Evolutionary conservation across 495 filamentous ascomycete species (phyloP).

Genomic region (Trichoderma asperelloides): DNA sequence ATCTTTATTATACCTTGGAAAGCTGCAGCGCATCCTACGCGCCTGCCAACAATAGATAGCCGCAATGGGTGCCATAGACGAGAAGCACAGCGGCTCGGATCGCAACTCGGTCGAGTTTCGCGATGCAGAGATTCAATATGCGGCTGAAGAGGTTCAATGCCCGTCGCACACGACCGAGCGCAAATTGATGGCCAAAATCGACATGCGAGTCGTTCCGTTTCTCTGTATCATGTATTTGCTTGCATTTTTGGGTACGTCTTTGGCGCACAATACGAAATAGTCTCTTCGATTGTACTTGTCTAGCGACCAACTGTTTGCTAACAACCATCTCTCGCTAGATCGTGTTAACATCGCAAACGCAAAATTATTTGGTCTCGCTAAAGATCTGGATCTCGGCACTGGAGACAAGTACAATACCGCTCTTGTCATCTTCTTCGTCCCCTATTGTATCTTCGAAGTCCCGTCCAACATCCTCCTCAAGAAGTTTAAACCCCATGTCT

Average conservation of each 20-base stretch:
- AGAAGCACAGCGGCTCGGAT: not conserved
- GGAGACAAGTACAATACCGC: conserved; percentile 66
- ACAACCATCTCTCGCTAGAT: conserved; percentile 31
- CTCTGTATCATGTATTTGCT: conserved; percentile 76
- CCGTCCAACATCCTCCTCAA: conserved; percentile 86
- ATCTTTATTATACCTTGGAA: not conserved
- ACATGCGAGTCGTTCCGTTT: conserved; percentile 71
- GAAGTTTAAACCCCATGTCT: conserved; percentile 68
- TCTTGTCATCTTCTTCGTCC: conserved; percentile 85
- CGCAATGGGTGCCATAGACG: not conserved
- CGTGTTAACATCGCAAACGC: conserved; percentile 67
- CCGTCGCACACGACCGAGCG: conserved; percentile 42
- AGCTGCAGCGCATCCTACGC: not conserved
- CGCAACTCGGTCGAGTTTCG: not conserved
- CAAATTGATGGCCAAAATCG: conserved; percentile 65
- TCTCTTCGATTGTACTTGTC: not conserved
- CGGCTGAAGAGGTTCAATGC: conserved; percentile 3
- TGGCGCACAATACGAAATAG: not conserved
- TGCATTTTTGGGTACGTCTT: conserved; percentile 52
- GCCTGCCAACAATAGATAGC: not conserved
- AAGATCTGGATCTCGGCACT: conserved; percentile 49
- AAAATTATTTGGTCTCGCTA: conserved; percentile 50
- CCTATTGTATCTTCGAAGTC: conserved; percentile 81
- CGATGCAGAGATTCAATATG: not conserved
- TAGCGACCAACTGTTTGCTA: not conserved